phyloP scores from a whole-genome alignment of 768 basidiomycete genomes.

The Daedalea quercina region DNA sequence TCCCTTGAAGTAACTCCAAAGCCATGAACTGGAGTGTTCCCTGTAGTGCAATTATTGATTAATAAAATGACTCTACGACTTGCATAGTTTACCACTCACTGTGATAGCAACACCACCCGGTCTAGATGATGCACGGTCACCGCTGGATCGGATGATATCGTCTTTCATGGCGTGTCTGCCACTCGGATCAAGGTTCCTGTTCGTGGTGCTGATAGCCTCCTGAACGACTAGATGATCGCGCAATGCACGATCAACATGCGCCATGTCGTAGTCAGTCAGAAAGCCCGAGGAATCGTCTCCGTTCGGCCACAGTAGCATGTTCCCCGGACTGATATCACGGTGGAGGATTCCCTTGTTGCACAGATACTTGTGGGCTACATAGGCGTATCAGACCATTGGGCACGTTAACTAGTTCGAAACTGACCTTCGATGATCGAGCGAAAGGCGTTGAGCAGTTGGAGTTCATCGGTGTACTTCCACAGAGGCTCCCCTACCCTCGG shows the following conservation, averaged over 20 bases:
- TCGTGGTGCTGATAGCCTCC: conserved; percentile 19
- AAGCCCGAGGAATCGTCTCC: not conserved
- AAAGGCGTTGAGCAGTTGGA: conserved; percentile 2
- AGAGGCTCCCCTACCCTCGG: conserved; percentile 2
- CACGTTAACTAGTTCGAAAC: no score
- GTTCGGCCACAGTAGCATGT: conserved; percentile 23
- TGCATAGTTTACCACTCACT: not conserved
- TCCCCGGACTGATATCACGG: conserved; percentile 28
- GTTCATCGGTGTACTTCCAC: conserved; percentile 7
- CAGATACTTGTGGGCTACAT: conserved; percentile 17
- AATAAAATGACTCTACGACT: not conserved
- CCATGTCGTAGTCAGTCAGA: not conserved
- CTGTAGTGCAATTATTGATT: conserved; percentile 4
- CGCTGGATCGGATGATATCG: not conserved
- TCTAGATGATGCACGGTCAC: not conserved
- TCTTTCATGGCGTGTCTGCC: not conserved
- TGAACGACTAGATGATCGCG: no score
- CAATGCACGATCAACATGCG: conserved; percentile 25
- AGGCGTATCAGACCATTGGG: conserved; percentile 5
- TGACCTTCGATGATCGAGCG: conserved; percentile 2
- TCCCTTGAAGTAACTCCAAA: not conserved
- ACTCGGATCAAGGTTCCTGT: not conserved
- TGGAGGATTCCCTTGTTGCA: conserved; percentile 23
- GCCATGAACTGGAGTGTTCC: conserved; percentile 23
- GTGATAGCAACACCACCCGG: not conserved